phyloP scores from a whole-genome alignment of 2,329 filamentous ascomycete genomes.

The Dothistroma pini region DNA sequence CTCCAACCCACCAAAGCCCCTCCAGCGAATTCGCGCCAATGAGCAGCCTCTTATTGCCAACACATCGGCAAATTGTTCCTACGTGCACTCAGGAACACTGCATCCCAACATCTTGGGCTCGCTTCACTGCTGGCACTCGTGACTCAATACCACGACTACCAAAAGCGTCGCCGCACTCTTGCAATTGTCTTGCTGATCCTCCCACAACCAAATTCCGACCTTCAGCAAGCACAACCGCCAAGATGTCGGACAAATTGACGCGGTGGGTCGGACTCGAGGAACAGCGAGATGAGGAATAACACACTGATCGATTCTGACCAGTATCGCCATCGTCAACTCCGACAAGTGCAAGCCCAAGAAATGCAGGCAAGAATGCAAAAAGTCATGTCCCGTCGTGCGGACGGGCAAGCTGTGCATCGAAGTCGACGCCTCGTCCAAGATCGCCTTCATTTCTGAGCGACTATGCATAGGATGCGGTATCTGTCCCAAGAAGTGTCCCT shows the following conservation, averaged over 20 bases:
- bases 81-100: neutral
- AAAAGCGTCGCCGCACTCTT: neutral
- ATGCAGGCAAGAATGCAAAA: conserved; percentile 95
- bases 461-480: conserved; percentile 99
- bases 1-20: neutral
- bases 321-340: conserved; percentile 97
- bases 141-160: neutral
- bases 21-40: neutral
- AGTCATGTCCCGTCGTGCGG: conserved; percentile 94
- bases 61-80: neutral
- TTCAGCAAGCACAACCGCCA: conserved; percentile 21
- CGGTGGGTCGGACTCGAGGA: conserved; percentile 58
- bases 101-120: neutral
- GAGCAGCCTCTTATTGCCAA: neutral
- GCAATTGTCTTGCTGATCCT: neutral
- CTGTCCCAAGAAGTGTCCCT: conserved; percentile 98
- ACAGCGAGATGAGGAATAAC: neutral
- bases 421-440: conserved; percentile 80
- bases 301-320: conserved; percentile 38
- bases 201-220: conserved; percentile 1
- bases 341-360: conserved; percentile 79
- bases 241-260: conserved; percentile 84
- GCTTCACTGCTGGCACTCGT: neutral
- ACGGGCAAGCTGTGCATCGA: conserved; percentile 98
- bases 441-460: conserved; percentile 95